A percentile compares a stretch with the other conserved stretches of the same genome.
These are phyloP conservation scores for Ceratocystis colombiana DNA, from an alignment of 2,329 filamentous ascomycete genomes.

Conservation along the genomic window DNA sequence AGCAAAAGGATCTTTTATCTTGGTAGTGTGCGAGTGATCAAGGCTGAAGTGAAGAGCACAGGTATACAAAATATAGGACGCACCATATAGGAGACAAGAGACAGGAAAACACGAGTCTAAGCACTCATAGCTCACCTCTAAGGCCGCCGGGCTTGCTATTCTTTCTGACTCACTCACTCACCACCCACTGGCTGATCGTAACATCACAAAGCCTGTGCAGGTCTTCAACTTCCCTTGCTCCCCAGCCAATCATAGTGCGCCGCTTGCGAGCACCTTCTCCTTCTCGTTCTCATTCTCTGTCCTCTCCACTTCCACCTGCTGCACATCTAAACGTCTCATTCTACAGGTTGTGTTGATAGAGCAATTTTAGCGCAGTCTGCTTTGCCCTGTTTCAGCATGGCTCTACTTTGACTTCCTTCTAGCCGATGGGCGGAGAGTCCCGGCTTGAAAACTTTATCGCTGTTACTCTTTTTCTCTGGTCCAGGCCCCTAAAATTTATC, in stretches of 20 bases:
- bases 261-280: not conserved
- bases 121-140: too few species aligned
- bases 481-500: too few species aligned
- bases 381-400: not conserved
- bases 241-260: not conserved
- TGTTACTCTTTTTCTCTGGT: not conserved
- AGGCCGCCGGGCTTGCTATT: too few species aligned
- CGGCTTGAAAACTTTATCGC: constrained; percentile 2
- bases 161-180: too few species aligned
- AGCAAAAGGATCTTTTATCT: not conserved
- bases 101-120: too few species aligned
- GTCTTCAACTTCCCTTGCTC: not conserved
- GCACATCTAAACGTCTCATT: not conserved
- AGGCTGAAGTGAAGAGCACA: too few species aligned
- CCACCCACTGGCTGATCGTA: too few species aligned
- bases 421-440: constrained; percentile 20
- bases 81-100: too few species aligned
- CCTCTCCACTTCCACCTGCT: not conserved
- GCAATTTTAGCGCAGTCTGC: not conserved
- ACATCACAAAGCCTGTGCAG: too few species aligned
- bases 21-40: too few species aligned
- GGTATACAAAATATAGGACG: too few species aligned
- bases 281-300: not conserved
- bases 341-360: not conserved
- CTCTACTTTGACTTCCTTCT: constrained; percentile 3